Evolutionary conservation across 169 alveolate species (phyloP), one percentile per base, ranked within the genome.

Genomic region (Plasmodium gonderi): DNA sequence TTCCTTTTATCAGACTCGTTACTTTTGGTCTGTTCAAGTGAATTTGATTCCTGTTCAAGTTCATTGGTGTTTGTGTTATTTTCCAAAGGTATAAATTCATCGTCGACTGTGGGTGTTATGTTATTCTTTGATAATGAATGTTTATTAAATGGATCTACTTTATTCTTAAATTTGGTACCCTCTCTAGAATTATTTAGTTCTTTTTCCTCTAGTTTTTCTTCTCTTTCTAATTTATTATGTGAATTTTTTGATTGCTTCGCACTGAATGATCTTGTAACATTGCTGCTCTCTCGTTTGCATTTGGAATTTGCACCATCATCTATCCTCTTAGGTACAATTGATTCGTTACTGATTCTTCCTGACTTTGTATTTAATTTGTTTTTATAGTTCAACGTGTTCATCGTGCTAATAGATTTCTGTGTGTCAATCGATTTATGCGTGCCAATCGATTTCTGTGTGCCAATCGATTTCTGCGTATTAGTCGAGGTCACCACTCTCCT

Each of bases 1-100:
- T 74, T 83, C 17, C 81, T 36, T 20, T 76, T 72, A 12, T 83
- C 82, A 14, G 76, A 26, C 23, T 26, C 68, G 42, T 69, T 74
- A 6, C n/a, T 26, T 17, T 83, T 29, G 9, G 64, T 23, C 49
- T 69, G 20, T n/a, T 68, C 64, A 47, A 17, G 11, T 6, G 20
- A n/a, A 72, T 67, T 33, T 38, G 83, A 82, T 42, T 31, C 11
- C n/a, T 23, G 17, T 23, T 72, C 74, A n/a, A 17, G 77, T 14
- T 7, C 14, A 29, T 0, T 17, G 38, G 12, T 6, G 20, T 36
- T 83, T 69, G 38, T 54, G 38, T 44, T 47, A 33, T 72, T 20
- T 44, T 83, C 65, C 12, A 42, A 54, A 33, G 72, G 5, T 60
- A 2, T 17, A 6, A 5, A 0, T 40, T 47, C 80, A 42, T 65